phyloP scores from a whole-genome alignment of 106 monocot species.

The Allium sativum region DNA sequence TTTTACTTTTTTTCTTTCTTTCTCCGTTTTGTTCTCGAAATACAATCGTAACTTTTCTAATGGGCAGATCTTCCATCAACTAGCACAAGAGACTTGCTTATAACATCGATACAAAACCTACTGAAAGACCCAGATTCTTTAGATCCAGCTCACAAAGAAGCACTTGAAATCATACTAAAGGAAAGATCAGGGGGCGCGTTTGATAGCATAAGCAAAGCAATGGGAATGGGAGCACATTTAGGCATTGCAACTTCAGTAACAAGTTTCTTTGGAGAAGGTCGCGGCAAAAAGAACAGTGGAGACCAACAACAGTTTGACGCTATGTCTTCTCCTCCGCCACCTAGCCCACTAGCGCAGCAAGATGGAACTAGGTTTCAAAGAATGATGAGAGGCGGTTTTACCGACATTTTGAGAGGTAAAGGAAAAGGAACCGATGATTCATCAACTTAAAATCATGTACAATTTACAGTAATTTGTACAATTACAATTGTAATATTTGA shows the following conservation, averaged over 20 bases:
- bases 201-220: constrained; percentile 75
- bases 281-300: constrained; percentile 51
- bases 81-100: constrained; percentile 53
- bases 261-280: constrained; percentile 78
- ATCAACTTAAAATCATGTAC: no score
- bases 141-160: constrained; percentile 96
- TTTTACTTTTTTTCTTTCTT: background rate
- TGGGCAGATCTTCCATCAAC: constrained; percentile 60
- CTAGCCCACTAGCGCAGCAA: constrained; percentile 13
- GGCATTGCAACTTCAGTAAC: constrained; percentile 80
- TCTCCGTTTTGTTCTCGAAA: background rate
- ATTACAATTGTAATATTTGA: no score
- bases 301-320: constrained; percentile 7
- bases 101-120: constrained; percentile 89
- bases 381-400: constrained; percentile 73
- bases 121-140: constrained; percentile 68
- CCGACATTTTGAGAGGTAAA: constrained; percentile 70
- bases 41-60: background rate
- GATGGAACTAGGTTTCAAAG: constrained; percentile 67
- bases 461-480: no score
- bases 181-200: constrained; percentile 81
- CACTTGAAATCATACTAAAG: constrained; percentile 75
- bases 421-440: constrained; percentile 43
- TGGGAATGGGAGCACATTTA: constrained; percentile 71
- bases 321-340: constrained; percentile 4